Percentiles rank a stretch among this genome's conserved stretches.
phyloP scores from a whole-genome alignment of 495 filamentous ascomycete genomes.

The Aspergillus olivimuriae region DNA sequence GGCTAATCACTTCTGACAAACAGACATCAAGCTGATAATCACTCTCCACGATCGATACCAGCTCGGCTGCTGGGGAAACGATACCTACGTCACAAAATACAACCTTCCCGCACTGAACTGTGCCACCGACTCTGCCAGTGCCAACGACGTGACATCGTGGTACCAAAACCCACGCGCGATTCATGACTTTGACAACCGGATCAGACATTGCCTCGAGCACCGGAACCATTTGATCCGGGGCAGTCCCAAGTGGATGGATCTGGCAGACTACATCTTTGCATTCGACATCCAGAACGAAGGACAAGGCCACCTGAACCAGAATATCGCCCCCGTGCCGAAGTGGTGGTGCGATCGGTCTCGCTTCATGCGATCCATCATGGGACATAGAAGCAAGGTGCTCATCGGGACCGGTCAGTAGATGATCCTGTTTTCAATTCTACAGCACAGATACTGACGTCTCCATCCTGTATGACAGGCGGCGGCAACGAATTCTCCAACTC shows the following conservation, averaged over 20 bases:
- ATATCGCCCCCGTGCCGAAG: not conserved
- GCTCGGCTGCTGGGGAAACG: not conserved
- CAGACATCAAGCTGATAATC: not conserved
- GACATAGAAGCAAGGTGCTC: not conserved
- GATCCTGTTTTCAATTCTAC: not conserved
- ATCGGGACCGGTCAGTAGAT: not conserved
- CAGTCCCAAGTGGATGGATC: not conserved
- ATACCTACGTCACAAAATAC: not conserved
- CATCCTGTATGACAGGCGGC: not conserved
- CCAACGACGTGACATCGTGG: not conserved
- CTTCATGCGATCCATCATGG: not conserved
- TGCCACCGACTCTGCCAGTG: not conserved
- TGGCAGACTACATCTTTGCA: not conserved
- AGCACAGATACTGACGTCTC: not conserved
- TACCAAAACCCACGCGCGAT: not conserved
- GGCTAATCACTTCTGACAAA: not conserved
- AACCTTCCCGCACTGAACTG: not conserved
- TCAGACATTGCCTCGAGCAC: not conserved
- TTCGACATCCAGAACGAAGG: not conserved
- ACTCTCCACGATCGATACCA: not conserved
- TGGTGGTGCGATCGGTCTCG: not conserved
- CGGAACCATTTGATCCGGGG: not conserved
- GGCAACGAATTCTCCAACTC: not conserved
- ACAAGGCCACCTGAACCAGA: not conserved
- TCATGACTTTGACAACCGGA: not conserved